Base-by-base conservation (phyloP, 495 filamentous ascomycete genomes). In the Aspergillus leporis region DNA sequence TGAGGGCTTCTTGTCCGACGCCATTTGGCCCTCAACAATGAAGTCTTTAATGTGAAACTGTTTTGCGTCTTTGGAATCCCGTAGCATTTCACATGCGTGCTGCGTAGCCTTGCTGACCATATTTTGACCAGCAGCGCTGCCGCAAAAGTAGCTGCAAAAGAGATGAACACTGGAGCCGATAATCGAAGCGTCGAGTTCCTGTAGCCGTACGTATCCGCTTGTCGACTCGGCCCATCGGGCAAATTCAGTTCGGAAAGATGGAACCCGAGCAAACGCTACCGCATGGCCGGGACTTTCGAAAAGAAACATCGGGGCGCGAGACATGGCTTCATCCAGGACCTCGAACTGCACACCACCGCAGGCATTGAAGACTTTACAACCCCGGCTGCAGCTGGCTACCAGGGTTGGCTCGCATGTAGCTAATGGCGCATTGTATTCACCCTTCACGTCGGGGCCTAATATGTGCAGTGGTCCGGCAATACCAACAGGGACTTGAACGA, bases 81-180 rank as follows among this genome's bases (percentile, higher is more conserved):
- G 28, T 18, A 64, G 30, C 47, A 34, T 46, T 22, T 56, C 51
- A 45, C 62, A 64, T 16, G 25, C 55, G 22, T 54, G 18, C 45
- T 64, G 31, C 13, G 62, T 64, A 3, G 58, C 62, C 19, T 61
- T 55, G 31, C 50, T 61, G 30, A 61, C 58, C 62, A 64, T 61
- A 41, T 61, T 64, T 16, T 64, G 58, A 6, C 58, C 62, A 3
- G 58, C 58, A 5, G 62, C 58, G 22, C 58, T 32, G 21, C 62
- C 62, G 49, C 58, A 64, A 19, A 46, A 21, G 41, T 59, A 64
- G 36, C 49, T 49, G 53, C 60, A 58, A 0, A 58, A 12, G 8
- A 64, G 32, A 32, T 64, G 62, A 16, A 51, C 58, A 3, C 43
- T 51, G 51, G 38, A 48, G 22, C 62, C 62, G 28, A 64, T 50